Evolutionary conservation across 2,329 filamentous ascomycete species (phyloP).

Genomic region (Gliomastix tumulicola): DNA sequence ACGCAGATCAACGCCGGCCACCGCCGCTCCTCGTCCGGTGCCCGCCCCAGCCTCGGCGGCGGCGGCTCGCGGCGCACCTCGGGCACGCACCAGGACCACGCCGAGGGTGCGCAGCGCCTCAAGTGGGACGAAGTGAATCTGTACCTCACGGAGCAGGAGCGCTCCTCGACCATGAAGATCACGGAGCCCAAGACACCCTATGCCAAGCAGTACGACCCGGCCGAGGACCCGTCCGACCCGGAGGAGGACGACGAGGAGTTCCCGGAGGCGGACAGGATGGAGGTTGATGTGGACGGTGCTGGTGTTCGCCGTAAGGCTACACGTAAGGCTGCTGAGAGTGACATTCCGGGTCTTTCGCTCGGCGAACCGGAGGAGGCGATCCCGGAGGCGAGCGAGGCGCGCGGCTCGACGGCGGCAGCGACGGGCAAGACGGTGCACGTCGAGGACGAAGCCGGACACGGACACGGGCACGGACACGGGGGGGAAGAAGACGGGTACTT

Average conservation of each 20-base stretch:
- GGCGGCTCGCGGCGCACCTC: constrained; percentile 67
- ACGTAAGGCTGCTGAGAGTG: constrained; percentile 48
- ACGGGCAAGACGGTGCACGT: constrained; percentile 73
- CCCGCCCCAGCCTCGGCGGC: constrained; percentile 26
- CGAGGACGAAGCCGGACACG: constrained; percentile 49
- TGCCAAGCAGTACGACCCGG: constrained; percentile 82
- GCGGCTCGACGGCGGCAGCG: constrained; percentile 25
- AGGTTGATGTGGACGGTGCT: constrained; percentile 16
- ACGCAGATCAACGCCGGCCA: constrained; percentile 91
- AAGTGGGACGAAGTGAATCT: constrained; percentile 99
- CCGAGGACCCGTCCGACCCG: constrained; percentile 81
- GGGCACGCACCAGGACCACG: constrained; percentile 28
- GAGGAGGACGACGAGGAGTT: constrained; percentile 43
- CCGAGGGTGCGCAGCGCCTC: constrained; percentile 61
- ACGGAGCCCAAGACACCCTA: constrained; percentile 98
- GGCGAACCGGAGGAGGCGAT: constrained; percentile 82
- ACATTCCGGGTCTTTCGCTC: constrained; percentile 87
- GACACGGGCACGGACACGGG: constrained; percentile 47
- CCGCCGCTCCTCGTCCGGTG: constrained; percentile 70
- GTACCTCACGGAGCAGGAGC: constrained; percentile 94
- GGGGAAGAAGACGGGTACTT: no score
- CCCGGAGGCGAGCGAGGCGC: constrained; percentile 30
- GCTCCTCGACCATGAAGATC: constrained; percentile 96
- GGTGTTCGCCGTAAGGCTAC: constrained; percentile 18
- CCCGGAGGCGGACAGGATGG: constrained; percentile 7